Percentiles rank a stretch among this genome's conserved stretches.
Evolutionary conservation across 2,329 filamentous ascomycete genomes (phyloP).

Genomic region (Diplodia seriata): DNA sequence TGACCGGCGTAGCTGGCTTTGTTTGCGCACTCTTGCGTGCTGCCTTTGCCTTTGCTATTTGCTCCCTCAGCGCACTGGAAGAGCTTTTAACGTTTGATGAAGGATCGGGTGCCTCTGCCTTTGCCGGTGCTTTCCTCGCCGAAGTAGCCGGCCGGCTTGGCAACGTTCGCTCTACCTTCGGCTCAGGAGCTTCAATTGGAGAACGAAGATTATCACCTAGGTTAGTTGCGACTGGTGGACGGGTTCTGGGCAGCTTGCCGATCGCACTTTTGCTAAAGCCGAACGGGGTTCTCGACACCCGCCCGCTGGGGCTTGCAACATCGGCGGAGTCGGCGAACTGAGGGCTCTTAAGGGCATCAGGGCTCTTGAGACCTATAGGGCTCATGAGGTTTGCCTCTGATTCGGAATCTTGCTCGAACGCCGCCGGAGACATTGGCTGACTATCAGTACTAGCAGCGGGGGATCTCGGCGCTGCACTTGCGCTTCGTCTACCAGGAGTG

Average conservation of each 20-base stretch:
- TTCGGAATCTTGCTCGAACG: not conserved
- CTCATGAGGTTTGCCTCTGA: constrained; percentile 43
- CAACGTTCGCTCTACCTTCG: not conserved
- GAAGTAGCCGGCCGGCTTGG: constrained; percentile 5
- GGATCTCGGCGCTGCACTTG: constrained; percentile 42
- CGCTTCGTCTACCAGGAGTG: constrained; percentile 46
- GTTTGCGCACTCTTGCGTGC: constrained; percentile 59
- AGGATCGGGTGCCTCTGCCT: constrained; percentile 45
- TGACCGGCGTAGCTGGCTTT: constrained; percentile 24
- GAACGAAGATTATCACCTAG: constrained; percentile 42
- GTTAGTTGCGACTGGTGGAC: constrained; percentile 43
- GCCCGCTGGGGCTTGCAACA: constrained; percentile 33
- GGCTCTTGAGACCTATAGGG: constrained; percentile 33
- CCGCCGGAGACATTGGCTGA: constrained; percentile 13
- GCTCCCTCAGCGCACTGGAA: constrained; percentile 81
- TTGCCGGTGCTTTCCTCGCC: constrained; percentile 34
- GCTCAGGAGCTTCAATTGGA: constrained; percentile 1
- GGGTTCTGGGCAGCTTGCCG: constrained; percentile 41
- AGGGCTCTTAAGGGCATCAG: constrained; percentile 35
- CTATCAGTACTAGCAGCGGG: constrained; percentile 33
- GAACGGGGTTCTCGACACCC: constrained; percentile 38
- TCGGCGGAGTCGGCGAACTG: not conserved
- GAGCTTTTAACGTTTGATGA: constrained; percentile 65
- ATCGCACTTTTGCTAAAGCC: constrained; percentile 47
- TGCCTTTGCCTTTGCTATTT: constrained; percentile 91